Conservation (phyloP, 495 filamentous ascomycete species). For the Chaetomium cochliodes region DNA sequence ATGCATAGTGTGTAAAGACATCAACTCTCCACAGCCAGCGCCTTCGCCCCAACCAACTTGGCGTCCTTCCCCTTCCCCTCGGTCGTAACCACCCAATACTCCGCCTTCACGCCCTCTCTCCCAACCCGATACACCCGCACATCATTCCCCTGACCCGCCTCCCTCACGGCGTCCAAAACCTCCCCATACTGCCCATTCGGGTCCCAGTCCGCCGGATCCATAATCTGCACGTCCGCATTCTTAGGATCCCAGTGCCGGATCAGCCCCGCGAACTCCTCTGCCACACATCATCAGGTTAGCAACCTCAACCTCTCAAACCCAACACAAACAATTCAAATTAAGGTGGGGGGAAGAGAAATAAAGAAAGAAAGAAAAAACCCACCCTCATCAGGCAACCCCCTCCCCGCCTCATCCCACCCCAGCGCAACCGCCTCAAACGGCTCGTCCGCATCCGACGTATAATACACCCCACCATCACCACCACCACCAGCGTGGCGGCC, state of each 20-base stretch:
- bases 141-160: constrained; percentile 58
- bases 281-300: neutral
- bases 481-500: neutral
- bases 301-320: neutral
- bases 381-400: constrained; percentile 63
- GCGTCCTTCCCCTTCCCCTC: constrained; percentile 48
- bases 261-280: constrained; percentile 58
- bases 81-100: constrained; percentile 72
- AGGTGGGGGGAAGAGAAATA: too few relatives aligned
- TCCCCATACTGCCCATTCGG: constrained; percentile 56
- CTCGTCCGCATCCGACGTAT: constrained; percentile 79
- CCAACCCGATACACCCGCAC: constrained; percentile 70
- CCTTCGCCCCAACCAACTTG: constrained; percentile 71
- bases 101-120: constrained; percentile 59
- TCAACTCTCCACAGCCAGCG: constrained; percentile 70
- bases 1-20: too few relatives aligned
- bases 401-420: constrained; percentile 55
- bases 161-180: constrained; percentile 56
- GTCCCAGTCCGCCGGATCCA: constrained; percentile 62
- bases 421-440: constrained; percentile 74
- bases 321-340: constrained; percentile 4
- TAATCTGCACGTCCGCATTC: constrained; percentile 52
- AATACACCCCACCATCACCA: constrained; percentile 56
- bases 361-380: constrained; percentile 29
- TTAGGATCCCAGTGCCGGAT: constrained; percentile 52